Conservation (phyloP, 2,329 filamentous ascomycete species). For the Fusarium sp. region DNA sequence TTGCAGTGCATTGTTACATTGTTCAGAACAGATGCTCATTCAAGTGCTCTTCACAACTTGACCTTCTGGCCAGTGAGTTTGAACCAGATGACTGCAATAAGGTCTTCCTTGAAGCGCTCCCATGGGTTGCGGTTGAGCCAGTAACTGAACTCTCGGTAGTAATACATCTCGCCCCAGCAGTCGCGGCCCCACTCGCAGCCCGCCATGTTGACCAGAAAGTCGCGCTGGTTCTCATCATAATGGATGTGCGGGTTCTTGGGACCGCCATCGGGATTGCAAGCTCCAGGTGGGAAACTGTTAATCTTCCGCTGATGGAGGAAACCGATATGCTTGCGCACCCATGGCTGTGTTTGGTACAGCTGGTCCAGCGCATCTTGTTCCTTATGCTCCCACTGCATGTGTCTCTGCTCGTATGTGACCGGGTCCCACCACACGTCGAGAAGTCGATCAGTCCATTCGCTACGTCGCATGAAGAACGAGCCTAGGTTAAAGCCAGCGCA, state of each 20-base stretch:
- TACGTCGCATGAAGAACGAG: constrained; percentile 90
- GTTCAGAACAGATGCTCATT: constrained; percentile 1
- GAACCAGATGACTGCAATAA: constrained; percentile 69
- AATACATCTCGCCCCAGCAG: constrained; percentile 98
- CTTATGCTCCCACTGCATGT: constrained; percentile 99
- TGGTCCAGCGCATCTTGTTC: constrained; percentile 96
- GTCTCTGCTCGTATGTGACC: constrained; percentile 95
- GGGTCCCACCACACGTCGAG: constrained; percentile 99
- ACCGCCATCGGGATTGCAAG: constrained; percentile 76
- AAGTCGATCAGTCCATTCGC: constrained; percentile 88
- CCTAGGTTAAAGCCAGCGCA: constrained; percentile 96
- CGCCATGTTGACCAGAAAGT: constrained; percentile 98
- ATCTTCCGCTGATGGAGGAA: constrained; percentile 93
- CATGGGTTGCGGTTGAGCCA: constrained; percentile 85
- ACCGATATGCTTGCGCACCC: constrained; percentile 87
- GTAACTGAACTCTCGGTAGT: constrained; percentile 91
- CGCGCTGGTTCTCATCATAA: constrained; percentile 84
- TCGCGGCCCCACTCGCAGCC: constrained; percentile 97
- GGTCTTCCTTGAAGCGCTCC: constrained; percentile 79
- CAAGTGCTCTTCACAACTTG: constrained; percentile 58
- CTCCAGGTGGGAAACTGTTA: constrained; percentile 92
- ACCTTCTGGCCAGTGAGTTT: constrained; percentile 71
- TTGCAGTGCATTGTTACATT: background rate
- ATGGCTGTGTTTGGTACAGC: constrained; percentile 90
- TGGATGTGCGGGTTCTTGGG: constrained; percentile 82